A percentile compares a stretch with the other conserved stretches of the same genome.
phyloP scores from a whole-genome alignment of 345 rosid species.

The Aquilaria sinensis region DNA sequence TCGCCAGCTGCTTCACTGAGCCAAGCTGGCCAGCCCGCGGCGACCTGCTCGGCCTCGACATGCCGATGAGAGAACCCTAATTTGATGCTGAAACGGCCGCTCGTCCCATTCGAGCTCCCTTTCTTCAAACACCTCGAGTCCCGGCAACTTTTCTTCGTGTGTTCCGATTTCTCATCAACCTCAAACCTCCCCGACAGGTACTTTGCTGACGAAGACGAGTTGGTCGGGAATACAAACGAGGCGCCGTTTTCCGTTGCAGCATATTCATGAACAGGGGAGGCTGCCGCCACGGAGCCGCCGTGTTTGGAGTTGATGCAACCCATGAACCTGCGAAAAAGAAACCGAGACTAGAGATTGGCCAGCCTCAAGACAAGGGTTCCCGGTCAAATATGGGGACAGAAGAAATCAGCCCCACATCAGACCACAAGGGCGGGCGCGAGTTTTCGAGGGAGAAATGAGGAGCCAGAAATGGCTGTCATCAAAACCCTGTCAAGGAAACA shows the following conservation, averaged over 20 bases:
- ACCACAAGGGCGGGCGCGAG: constrained; percentile 9
- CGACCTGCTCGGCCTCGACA: constrained; percentile 52
- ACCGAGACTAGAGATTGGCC: constrained; percentile 34
- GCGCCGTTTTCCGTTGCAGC: constrained; percentile 9
- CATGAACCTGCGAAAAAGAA: constrained; percentile 36
- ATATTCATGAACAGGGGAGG: constrained; percentile 30
- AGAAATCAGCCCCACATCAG: constrained; percentile 31
- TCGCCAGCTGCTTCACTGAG: constrained; percentile 58
- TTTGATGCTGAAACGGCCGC: constrained; percentile 26
- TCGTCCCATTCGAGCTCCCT: constrained; percentile 22
- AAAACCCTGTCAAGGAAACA: constrained; percentile 10
- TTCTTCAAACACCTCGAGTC: constrained; percentile 29
- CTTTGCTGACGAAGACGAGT: constrained; percentile 18
- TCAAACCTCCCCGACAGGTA: constrained; percentile 23
- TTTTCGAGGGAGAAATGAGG: constrained; percentile 9
- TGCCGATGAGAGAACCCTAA: constrained; percentile 36
- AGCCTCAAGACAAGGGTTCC: constrained; percentile 36
- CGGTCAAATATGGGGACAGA: constrained; percentile 25
- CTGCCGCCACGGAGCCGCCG: constrained; percentile 19
- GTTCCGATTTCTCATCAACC: constrained; percentile 21
- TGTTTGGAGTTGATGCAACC: constrained; percentile 71
- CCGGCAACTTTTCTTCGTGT: constrained; percentile 6
- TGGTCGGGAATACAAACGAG: constrained; percentile 5
- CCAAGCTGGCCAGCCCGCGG: constrained; percentile 86
- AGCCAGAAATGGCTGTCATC: neutral